Evolutionary conservation across 768 basidiomycete genomes (phyloP).

Genomic region (Mycena leptocephala): DNA sequence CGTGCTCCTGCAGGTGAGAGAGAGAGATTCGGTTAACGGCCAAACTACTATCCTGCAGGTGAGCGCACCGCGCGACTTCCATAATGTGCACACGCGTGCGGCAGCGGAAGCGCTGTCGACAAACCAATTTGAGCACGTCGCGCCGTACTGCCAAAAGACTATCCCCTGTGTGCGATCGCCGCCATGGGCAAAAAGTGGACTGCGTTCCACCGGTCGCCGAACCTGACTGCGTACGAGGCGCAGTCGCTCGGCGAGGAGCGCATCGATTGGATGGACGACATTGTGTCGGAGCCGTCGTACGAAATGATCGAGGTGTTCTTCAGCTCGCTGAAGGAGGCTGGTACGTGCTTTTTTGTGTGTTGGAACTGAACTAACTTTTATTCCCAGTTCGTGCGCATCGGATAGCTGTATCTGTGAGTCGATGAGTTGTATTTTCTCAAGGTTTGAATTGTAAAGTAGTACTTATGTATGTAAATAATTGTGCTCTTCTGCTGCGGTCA

Average conservation of each 20-base stretch:
- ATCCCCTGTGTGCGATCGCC: conserved; percentile 28
- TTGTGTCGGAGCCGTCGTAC: conserved; percentile 34
- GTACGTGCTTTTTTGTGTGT: background rate
- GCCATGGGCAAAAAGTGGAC: conserved; percentile 37
- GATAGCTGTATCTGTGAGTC: background rate
- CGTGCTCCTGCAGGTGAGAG: conserved; percentile 36
- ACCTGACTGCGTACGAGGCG: conserved; percentile 30
- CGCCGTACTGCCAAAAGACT: conserved; percentile 32
- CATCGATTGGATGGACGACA: conserved; percentile 38
- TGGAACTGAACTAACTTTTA: background rate
- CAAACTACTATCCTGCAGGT: conserved; percentile 36
- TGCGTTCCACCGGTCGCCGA: conserved; percentile 26
- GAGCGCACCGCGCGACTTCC: conserved; percentile 30
- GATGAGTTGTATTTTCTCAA: background rate
- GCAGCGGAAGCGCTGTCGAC: conserved; percentile 25
- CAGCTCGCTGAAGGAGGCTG: conserved; percentile 17
- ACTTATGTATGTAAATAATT: background rate
- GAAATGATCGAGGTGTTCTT: conserved; percentile 36
- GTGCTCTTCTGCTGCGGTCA: conserved; percentile 20
- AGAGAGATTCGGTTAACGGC: too few species aligned
- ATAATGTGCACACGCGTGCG: conserved; percentile 30
- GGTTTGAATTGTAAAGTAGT: background rate
- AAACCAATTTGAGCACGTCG: conserved; percentile 32
- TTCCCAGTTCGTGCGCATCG: conserved; percentile 24
- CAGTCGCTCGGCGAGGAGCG: conserved; percentile 25